Conservation (phyloP, 768 basidiomycete genomes). For the Naganishia vishniacii region DNA sequence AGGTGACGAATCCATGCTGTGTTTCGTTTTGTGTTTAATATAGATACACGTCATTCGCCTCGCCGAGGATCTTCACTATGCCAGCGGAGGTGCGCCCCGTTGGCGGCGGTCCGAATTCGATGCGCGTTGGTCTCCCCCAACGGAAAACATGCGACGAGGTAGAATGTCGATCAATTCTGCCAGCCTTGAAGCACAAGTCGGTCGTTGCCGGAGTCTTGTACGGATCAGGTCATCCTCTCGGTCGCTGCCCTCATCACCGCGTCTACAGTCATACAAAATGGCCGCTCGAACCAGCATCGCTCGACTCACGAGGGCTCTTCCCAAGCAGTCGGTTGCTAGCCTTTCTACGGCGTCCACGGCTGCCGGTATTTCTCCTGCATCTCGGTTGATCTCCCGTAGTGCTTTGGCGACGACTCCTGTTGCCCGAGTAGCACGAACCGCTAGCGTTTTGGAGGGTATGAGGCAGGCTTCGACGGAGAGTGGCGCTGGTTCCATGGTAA, state of each 20-base stretch:
- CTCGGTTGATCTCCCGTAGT: constrained; percentile 34
- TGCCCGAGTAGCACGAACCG: constrained; percentile 39
- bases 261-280: not conserved
- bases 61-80: no score
- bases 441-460: constrained; percentile 34
- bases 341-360: constrained; percentile 11
- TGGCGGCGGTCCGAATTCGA: not conserved
- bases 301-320: constrained; percentile 11
- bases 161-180: no score
- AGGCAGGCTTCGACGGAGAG: constrained; percentile 39
- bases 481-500: constrained; percentile 41
- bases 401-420: constrained; percentile 39
- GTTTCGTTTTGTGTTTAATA: no score
- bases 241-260: not conserved
- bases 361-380: constrained; percentile 27
- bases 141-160: constrained; percentile 1
- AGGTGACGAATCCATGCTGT: no score
- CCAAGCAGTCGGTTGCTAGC: constrained; percentile 13
- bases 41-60: no score
- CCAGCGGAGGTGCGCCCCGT: not conserved
- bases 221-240: not conserved
- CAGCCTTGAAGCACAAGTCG: no score
- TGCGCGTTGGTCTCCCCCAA: not conserved
- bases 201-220: no score
- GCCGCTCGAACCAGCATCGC: constrained; percentile 16